phyloP scores from a whole-genome alignment of 2,329 filamentous ascomycete genomes.

The Cordyceps pruinosa region DNA sequence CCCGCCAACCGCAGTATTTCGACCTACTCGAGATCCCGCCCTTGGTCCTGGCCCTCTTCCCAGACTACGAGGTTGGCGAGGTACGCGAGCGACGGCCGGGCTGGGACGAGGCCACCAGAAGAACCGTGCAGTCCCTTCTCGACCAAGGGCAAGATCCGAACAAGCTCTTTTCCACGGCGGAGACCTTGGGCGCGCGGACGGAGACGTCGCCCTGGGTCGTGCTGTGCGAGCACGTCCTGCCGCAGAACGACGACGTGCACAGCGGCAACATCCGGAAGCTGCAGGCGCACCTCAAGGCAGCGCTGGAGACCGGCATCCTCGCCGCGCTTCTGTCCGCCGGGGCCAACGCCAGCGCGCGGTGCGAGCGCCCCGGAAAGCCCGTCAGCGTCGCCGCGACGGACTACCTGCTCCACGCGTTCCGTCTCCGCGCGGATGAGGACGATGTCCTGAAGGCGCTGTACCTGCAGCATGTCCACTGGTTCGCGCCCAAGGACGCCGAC shows the following conservation, averaged over 20 bases:
- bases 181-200: not conserved
- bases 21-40: not conserved
- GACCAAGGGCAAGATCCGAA: not conserved
- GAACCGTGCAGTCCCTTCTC: not conserved
- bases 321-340: not conserved
- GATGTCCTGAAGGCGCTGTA: not conserved
- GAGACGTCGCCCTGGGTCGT: conserved; percentile 1
- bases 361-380: not conserved
- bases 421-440: not conserved
- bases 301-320: not conserved
- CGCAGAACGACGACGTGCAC: not conserved
- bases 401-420: conserved; percentile 3
- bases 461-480: not conserved
- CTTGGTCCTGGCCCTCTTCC: not conserved
- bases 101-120: not conserved
- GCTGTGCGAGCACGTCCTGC: conserved; percentile 7
- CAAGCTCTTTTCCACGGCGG: not conserved
- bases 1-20: not conserved
- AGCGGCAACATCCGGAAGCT: not conserved
- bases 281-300: not conserved
- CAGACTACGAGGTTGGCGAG: not conserved
- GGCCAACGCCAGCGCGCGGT: not conserved
- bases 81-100: not conserved
- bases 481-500: not conserved
- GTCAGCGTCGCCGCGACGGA: not conserved